These are phyloP conservation scores for Penicillium turbatum DNA, from an alignment of 495 filamentous ascomycete genomes.

Conservation along the genomic window DNA sequence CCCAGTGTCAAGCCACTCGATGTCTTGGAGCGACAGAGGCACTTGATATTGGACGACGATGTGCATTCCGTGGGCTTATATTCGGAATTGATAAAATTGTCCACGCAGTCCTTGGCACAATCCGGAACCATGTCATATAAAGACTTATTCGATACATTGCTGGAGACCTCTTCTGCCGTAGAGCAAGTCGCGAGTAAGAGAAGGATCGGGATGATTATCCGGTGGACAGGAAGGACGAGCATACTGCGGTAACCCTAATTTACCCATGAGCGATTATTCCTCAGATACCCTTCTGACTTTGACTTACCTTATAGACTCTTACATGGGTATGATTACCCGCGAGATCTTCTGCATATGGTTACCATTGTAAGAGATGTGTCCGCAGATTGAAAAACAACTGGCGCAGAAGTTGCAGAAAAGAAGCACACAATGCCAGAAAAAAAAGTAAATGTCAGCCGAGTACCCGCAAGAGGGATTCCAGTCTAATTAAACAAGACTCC, in stretches of 20 bases:
- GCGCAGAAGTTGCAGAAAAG: not conserved
- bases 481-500: constrained; percentile 20
- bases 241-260: constrained; percentile 31
- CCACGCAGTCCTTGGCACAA: constrained; percentile 61
- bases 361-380: constrained; percentile 23
- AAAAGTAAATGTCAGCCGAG: constrained; percentile 6
- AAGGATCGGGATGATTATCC: constrained; percentile 27
- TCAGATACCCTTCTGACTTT: not conserved
- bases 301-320: constrained; percentile 22
- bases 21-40: constrained; percentile 59
- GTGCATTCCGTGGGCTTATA: constrained; percentile 45
- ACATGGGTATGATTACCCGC: constrained; percentile 25
- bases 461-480: not conserved
- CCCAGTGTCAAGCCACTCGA: constrained; percentile 62
- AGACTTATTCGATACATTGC: constrained; percentile 18
- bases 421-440: constrained; percentile 2
- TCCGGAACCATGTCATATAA: constrained; percentile 48
- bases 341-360: constrained; percentile 20
- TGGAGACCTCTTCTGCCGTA: constrained; percentile 9
- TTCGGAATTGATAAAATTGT: constrained; percentile 56
- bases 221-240: constrained; percentile 26
- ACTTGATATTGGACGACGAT: constrained; percentile 51
- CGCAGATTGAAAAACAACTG: not conserved
- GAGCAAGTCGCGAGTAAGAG: constrained; percentile 17
- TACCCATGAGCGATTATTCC: not conserved